Conservation (phyloP, 805 yeast genomes). For the Saccharomycopsis selenospora region DNA sequence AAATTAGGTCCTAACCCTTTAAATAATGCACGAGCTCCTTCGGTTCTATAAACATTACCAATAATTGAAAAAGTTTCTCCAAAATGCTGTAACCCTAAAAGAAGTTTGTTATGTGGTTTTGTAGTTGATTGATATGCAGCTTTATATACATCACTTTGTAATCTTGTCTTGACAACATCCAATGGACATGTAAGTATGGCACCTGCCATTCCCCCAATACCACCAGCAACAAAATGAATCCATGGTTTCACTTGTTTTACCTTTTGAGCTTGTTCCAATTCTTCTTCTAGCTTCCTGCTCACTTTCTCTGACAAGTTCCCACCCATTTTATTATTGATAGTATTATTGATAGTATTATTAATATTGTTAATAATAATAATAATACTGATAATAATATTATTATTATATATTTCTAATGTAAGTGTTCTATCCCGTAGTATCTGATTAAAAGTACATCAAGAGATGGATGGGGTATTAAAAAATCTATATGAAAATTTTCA, state of each 20-base stretch:
- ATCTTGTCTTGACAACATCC: constrained; percentile 91
- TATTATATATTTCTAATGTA: too few relatives aligned
- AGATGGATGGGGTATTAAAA: too few relatives aligned
- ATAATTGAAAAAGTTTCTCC: constrained; percentile 74
- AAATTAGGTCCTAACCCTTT: constrained; percentile 95
- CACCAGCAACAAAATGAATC: constrained; percentile 90
- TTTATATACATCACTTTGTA: constrained; percentile 82
- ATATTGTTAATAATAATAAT: too few relatives aligned
- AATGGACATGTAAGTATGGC: constrained; percentile 91
- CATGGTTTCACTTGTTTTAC: constrained; percentile 36
- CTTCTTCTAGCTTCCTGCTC: neutral
- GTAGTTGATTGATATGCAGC: constrained; percentile 38
- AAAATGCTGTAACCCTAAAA: constrained; percentile 62
- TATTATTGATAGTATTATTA: too few relatives aligned
- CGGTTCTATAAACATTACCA: constrained; percentile 56
- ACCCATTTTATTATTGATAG: too few relatives aligned
- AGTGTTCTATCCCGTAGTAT: too few relatives aligned
- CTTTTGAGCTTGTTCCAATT: constrained; percentile 3
- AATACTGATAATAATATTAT: too few relatives aligned
- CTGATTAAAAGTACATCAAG: too few relatives aligned
- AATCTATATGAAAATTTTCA: too few relatives aligned
- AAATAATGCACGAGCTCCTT: constrained; percentile 82
- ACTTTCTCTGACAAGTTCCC: constrained; percentile 3
- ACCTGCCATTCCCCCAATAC: constrained; percentile 97
- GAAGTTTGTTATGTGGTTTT: constrained; percentile 29